Evolutionary conservation across 108 stramenopile species (phyloP).

Genomic region (Nitzschia sp.): DNA sequence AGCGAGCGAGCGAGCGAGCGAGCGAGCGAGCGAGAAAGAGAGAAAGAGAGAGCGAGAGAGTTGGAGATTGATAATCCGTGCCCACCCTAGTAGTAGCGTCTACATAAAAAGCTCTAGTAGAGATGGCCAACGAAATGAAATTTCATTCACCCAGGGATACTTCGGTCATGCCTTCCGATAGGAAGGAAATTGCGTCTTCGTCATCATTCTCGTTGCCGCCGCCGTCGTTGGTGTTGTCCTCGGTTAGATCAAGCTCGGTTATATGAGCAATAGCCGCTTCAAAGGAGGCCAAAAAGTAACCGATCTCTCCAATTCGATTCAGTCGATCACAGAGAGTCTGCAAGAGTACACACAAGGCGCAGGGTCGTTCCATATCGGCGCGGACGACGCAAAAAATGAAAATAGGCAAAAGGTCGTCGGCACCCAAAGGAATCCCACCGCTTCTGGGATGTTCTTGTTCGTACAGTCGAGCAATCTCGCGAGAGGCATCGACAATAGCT

Average conservation of each 20-base stretch:
- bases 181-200: constrained; percentile 17
- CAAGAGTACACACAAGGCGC: constrained; percentile 73
- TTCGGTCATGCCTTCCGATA: constrained; percentile 22
- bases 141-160: constrained; percentile 26
- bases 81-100: too few relatives aligned
- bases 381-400: constrained; percentile 87
- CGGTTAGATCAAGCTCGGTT: constrained; percentile 64
- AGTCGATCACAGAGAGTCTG: constrained; percentile 74
- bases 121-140: not conserved
- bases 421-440: constrained; percentile 52
- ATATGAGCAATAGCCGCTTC: constrained; percentile 88
- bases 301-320: constrained; percentile 82
- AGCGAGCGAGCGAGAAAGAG: too few relatives aligned
- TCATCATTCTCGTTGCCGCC: not conserved
- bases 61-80: too few relatives aligned
- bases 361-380: constrained; percentile 81
- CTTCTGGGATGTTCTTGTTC: constrained; percentile 31
- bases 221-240: constrained; percentile 6
- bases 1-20: too few relatives aligned
- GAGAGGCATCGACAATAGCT: constrained; percentile 81
- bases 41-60: too few relatives aligned
- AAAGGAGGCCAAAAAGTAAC: constrained; percentile 88
- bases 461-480: constrained; percentile 67
- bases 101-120: too few relatives aligned
- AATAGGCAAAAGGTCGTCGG: constrained; percentile 92